phyloP scores from a whole-genome alignment of 1,139 yeast species.

The Taphrina populina region DNA sequence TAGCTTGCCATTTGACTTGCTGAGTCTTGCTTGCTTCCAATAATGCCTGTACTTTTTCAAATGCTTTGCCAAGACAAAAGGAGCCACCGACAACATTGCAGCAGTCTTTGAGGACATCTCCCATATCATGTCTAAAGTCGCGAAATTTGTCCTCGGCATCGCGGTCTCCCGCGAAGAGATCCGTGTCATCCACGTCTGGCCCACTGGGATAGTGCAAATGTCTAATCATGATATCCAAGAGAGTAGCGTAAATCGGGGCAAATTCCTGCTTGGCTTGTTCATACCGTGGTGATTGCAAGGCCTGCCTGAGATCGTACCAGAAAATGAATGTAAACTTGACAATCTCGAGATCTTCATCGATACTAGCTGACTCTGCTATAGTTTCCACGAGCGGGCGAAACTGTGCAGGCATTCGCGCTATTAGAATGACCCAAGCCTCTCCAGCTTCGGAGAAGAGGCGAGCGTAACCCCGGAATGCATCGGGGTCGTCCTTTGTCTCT shows the following conservation, averaged over 20 bases:
- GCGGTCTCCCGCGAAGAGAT: slow-evolving; percentile 58
- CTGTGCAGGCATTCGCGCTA: slow-evolving; percentile 68
- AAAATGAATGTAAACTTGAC: slow-evolving; percentile 88
- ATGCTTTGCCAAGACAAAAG: slow-evolving; percentile 64
- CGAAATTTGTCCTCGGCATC: slow-evolving; percentile 92
- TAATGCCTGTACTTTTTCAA: slow-evolving; percentile 52
- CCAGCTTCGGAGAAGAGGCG: slow-evolving; percentile 88
- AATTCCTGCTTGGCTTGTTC: slow-evolving; percentile 59
- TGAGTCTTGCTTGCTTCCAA: slow-evolving; percentile 43
- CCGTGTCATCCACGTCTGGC: slow-evolving; percentile 37
- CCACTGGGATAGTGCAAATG: slow-evolving; percentile 75
- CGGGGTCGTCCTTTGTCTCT: slow-evolving; percentile 60
- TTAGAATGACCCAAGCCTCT: slow-evolving; percentile 88
- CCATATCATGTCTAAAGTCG: slow-evolving; percentile 93
- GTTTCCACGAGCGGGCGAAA: slow-evolving; percentile 77
- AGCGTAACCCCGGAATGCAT: slow-evolving; percentile 68
- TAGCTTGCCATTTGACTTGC: slow-evolving; percentile 66
- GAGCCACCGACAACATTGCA: slow-evolving; percentile 83
- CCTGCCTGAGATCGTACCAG: slow-evolving; percentile 81
- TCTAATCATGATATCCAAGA: slow-evolving; percentile 65
- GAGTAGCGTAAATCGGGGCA: slow-evolving; percentile 60
- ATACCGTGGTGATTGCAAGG: slow-evolving; percentile 63
- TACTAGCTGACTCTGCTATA: slow-evolving; percentile 57
- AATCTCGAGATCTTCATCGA: slow-evolving; percentile 79
- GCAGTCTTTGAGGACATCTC: slow-evolving; percentile 92